Conservation (phyloP, 1,284 basidiomycete genomes). For the Ceratorhiza oryzae-sativae region DNA sequence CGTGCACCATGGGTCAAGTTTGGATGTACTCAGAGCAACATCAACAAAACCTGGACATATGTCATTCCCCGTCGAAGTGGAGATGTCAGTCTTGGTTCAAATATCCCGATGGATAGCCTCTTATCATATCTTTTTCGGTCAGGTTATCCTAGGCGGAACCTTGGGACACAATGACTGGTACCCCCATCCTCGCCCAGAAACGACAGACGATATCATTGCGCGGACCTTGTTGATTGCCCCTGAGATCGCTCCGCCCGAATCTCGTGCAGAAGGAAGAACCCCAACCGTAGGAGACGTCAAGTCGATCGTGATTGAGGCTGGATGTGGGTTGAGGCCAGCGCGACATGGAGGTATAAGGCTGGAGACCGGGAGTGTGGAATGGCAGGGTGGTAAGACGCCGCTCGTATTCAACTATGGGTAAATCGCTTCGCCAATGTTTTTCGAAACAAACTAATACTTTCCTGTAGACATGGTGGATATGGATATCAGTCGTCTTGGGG, state of each 20-base stretch:
- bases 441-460: background rate
- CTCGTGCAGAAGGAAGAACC: slow-evolving; percentile 50
- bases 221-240: slow-evolving; percentile 66
- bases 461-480: slow-evolving; percentile 61
- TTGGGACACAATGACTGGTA: slow-evolving; percentile 67
- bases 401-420: slow-evolving; percentile 60
- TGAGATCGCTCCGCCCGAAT: slow-evolving; percentile 66
- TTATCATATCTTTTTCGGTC: too few species aligned
- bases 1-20: slow-evolving; percentile 57
- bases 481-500: slow-evolving; percentile 79
- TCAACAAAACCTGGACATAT: slow-evolving; percentile 63
- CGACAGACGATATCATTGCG: slow-evolving; percentile 64
- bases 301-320: slow-evolving; percentile 67
- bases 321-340: slow-evolving; percentile 62
- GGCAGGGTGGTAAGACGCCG: slow-evolving; percentile 47
- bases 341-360: slow-evolving; percentile 58
- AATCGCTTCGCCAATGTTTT: slow-evolving; percentile 38
- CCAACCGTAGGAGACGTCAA: slow-evolving; percentile 70
- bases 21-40: slow-evolving; percentile 56
- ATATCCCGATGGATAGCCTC: too few species aligned
- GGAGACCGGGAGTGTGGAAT: slow-evolving; percentile 51
- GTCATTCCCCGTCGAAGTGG: slow-evolving; percentile 73
- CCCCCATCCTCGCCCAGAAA: slow-evolving; percentile 57
- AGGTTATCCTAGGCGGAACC: slow-evolving; percentile 74
- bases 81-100: slow-evolving; percentile 56